phyloP scores from a whole-genome alignment of 2,329 filamentous ascomycete genomes.

The Sphaerulina populicola region DNA sequence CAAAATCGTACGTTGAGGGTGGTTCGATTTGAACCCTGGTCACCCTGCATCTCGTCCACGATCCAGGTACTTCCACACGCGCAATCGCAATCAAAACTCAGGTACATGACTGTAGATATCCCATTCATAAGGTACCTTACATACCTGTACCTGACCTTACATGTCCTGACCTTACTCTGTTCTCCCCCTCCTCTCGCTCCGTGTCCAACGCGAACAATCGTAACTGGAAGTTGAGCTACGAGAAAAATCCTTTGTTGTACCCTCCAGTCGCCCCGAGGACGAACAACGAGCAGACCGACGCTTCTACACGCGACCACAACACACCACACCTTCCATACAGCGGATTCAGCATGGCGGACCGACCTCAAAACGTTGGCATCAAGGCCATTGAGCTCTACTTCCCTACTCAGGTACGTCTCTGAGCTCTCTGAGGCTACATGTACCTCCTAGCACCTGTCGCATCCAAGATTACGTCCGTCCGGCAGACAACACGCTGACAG shows the following conservation, averaged over 20 bases:
- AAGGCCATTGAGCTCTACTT: constrained; percentile 50
- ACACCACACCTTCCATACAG: not conserved
- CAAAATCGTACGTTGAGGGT: too few relatives aligned
- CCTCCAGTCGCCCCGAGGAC: not conserved
- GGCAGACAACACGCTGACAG: constrained; percentile 12
- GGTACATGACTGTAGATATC: too few relatives aligned
- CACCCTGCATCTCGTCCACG: too few relatives aligned
- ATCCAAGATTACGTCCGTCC: too few relatives aligned
- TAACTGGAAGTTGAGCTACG: not conserved
- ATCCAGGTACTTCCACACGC: too few relatives aligned
- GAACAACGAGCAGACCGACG: not conserved
- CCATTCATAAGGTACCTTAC: too few relatives aligned
- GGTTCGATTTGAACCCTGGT: too few relatives aligned
- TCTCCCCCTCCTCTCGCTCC: too few relatives aligned
- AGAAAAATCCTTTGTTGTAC: constrained; percentile 5
- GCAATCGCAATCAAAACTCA: too few relatives aligned
- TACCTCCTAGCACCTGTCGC: too few relatives aligned
- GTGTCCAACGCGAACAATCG: not conserved
- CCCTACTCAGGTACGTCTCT: constrained; percentile 42
- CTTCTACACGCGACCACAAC: constrained; percentile 7
- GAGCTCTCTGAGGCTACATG: not conserved
- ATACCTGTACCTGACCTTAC: too few relatives aligned
- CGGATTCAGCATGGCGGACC: constrained; percentile 6
- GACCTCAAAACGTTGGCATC: constrained; percentile 45
- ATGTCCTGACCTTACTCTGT: too few relatives aligned